phyloP scores from a whole-genome alignment of 352 stramenopile genomes.

The Plasmopara muralis region DNA sequence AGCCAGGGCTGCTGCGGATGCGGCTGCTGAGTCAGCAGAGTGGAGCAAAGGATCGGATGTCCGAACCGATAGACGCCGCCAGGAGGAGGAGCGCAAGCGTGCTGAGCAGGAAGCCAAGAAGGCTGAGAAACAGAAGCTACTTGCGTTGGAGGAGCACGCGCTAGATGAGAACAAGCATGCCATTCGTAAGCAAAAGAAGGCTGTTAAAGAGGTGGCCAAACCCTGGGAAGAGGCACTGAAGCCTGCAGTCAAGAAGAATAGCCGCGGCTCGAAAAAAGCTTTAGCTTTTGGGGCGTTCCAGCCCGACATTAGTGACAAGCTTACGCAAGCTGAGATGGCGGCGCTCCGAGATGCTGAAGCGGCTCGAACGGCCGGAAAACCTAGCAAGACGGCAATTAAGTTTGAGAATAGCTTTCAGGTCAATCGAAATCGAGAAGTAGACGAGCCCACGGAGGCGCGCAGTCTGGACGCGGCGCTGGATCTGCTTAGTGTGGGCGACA shows the following conservation, averaged over 20 bases:
- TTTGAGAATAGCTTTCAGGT: constrained; percentile 46
- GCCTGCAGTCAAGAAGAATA: constrained; percentile 58
- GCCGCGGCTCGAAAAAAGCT: constrained; percentile 37
- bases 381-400: constrained; percentile 56
- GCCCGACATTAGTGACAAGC: constrained; percentile 28
- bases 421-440: constrained; percentile 53
- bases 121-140: constrained; percentile 61
- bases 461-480: constrained; percentile 61
- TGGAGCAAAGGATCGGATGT: constrained; percentile 53
- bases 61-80: constrained; percentile 32
- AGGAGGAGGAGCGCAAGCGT: constrained; percentile 60
- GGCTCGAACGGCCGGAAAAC: constrained; percentile 23
- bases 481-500: constrained; percentile 41
- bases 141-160: constrained; percentile 59
- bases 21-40: constrained; percentile 39
- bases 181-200: constrained; percentile 68
- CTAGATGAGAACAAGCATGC: constrained; percentile 52
- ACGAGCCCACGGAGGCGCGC: constrained; percentile 41
- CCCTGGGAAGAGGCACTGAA: constrained; percentile 69
- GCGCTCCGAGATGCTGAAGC: constrained; percentile 43
- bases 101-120: constrained; percentile 59
- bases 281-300: constrained; percentile 22
- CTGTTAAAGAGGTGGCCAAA: constrained; percentile 49
- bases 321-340: constrained; percentile 47
- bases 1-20: constrained; percentile 35